These are phyloP conservation scores for Scheffersomyces insectosa DNA, from an alignment of 1,139 yeast genomes.

Conservation along the genomic window DNA sequence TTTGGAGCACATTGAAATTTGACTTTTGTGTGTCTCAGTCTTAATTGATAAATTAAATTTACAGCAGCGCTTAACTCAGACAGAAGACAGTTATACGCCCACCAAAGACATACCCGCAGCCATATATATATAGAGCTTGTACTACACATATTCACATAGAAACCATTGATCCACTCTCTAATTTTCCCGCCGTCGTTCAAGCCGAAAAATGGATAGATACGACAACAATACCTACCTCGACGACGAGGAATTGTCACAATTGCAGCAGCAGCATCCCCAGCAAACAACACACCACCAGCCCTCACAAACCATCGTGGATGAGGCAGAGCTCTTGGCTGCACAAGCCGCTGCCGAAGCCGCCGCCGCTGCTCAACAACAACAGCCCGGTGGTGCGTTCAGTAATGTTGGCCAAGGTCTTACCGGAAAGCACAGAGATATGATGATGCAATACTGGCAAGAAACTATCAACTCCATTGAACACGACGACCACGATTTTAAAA, in stretches of 20 bases:
- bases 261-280: conserved; percentile 8
- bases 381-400: conserved; percentile 72
- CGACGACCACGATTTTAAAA: conserved; percentile 87
- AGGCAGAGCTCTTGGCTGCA: conserved; percentile 33
- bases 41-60: too few species aligned
- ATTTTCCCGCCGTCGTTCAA: too few species aligned
- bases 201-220: conserved; percentile 11
- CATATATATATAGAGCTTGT: too few species aligned
- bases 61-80: too few species aligned
- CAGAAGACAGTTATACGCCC: too few species aligned
- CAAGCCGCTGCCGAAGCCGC: conserved; percentile 53
- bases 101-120: too few species aligned
- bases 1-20: too few species aligned
- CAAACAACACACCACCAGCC: conserved; percentile 2
- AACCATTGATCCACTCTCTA: too few species aligned
- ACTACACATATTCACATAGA: too few species aligned
- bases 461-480: conserved; percentile 88
- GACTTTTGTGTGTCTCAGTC: too few species aligned
- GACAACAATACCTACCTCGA: conserved; percentile 15
- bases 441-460: conserved; percentile 98
- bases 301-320: conserved; percentile 16
- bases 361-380: conserved; percentile 46
- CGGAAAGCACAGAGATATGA: conserved; percentile 79
- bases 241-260: conserved; percentile 9
- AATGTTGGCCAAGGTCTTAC: conserved; percentile 92